Percentiles rank a stretch among this genome's conserved stretches.
Evolutionary conservation across 2,329 filamentous ascomycete genomes (phyloP).

Genomic region (Ophiognomonia clavigignenti-juglandacearum): DNA sequence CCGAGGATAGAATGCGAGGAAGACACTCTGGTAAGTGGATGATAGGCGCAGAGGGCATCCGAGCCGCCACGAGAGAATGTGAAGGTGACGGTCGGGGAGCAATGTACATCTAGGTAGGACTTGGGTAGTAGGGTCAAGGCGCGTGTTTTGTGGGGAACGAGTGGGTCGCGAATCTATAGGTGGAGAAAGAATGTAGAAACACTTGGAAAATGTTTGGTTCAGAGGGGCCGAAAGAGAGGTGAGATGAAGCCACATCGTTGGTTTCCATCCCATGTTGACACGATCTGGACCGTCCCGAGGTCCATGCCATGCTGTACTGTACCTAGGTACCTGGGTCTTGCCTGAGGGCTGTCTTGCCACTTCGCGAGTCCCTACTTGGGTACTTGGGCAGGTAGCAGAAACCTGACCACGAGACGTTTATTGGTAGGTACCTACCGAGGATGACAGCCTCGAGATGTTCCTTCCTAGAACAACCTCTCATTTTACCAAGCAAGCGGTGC

Average conservation of each 20-base stretch:
- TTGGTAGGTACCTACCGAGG: too few species aligned
- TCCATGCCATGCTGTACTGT: too few species aligned
- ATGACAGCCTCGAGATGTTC: too few species aligned
- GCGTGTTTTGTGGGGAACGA: not conserved
- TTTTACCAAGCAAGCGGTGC: too few species aligned
- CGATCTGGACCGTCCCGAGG: too few species aligned
- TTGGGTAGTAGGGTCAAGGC: too few species aligned
- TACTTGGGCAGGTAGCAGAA: too few species aligned
- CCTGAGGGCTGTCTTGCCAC: too few species aligned
- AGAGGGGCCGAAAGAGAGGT: not conserved
- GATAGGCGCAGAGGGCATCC: slow-evolving; percentile 2
- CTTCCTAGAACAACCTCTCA: too few species aligned
- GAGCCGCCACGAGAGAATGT: slow-evolving; percentile 1
- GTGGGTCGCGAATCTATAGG: not conserved
- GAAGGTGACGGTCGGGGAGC: not conserved
- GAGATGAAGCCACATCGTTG: not conserved
- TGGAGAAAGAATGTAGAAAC: not conserved
- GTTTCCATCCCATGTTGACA: slow-evolving; percentile 3
- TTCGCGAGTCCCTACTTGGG: too few species aligned
- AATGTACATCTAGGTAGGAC: not conserved
- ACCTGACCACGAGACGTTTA: too few species aligned
- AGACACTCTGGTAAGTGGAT: not conserved
- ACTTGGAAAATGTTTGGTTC: slow-evolving; percentile 1
- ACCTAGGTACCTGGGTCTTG: too few species aligned
- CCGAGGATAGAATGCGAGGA: not conserved